Evolutionary conservation across 2,329 filamentous ascomycete genomes (phyloP), one percentile per base, ranked within the genome.

Genomic region (Aspergillus costaricaensis): DNA sequence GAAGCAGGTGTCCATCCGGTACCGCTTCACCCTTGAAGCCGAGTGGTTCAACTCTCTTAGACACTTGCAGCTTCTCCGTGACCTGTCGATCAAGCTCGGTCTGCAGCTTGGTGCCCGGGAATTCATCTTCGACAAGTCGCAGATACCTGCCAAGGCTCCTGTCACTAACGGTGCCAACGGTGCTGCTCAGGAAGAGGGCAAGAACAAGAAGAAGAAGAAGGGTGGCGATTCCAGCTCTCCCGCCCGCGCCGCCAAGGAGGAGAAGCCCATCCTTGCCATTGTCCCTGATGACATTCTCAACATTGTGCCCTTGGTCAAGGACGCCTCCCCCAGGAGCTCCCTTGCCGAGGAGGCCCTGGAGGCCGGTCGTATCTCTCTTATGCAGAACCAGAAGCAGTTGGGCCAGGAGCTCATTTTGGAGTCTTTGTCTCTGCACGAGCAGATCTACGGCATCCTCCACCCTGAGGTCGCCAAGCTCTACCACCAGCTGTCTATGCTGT

Each of bases 391-490:
- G 81, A 94, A 91, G 80, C 95, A 97, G 79, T 86, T 99, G 49
- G 95, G 95, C 43, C 93, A 97, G 77, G 95, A 99, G 77, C 85
- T 99, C 59, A 85, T 99, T 30, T 82, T 98, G n/a, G 95, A 99
- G 78, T 97, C 93, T 39, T 81, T 99, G 62, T 96, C 95, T 49
- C 82, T 99, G 47, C 94, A 99, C 72, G 95, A 99, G 82, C 95
- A 99, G 77, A 98, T 99, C 68, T 99, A 99, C 72, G 95, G 95
- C 62, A 96, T 98, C 59, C 84, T 99, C 25, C 95, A 99, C 74
- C 93, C 95, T 1, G 95, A 99, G 79, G 94, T 98, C 61, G 95
- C 94, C 50, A 88, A 93, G 65, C 90, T 96, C 27, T 99, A 99
- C 82, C 94, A 96, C 78, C 92, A 91, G 55, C 80, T 99, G 49